These are phyloP conservation scores for Mariannaea elegans DNA, from an alignment of 2,329 filamentous ascomycete species.

Conservation along the genomic window DNA sequence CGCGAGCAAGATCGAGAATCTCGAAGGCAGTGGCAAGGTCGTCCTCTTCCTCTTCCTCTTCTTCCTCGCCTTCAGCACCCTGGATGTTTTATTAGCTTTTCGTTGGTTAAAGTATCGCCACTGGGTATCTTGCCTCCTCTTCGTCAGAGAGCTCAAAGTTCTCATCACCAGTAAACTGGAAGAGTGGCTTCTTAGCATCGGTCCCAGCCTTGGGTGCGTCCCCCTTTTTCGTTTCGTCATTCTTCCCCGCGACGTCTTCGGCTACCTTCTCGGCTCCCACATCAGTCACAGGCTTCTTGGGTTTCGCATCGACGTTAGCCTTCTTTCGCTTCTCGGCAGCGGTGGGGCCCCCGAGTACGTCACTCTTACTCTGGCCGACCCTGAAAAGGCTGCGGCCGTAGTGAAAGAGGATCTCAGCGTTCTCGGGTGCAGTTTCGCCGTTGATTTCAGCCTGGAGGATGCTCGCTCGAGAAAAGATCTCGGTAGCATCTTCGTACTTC, in stretches of 20 bases:
- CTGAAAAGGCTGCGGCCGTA: slow-evolving; percentile 96
- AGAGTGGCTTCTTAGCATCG: slow-evolving; percentile 75
- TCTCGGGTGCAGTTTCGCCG: slow-evolving; percentile 88
- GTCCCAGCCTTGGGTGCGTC: slow-evolving; percentile 48
- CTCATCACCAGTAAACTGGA: slow-evolving; percentile 94
- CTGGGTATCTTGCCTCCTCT: slow-evolving; percentile 58
- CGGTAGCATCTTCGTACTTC: slow-evolving; percentile 85
- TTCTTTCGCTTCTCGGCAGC: slow-evolving; percentile 59
- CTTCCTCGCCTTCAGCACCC: slow-evolving; percentile 50
- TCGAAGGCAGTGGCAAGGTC: slow-evolving; percentile 84
- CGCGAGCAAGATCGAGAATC: slow-evolving; percentile 81
- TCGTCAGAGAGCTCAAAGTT: slow-evolving; percentile 88
- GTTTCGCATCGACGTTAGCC: slow-evolving; percentile 44
- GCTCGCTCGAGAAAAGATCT: slow-evolving; percentile 87
- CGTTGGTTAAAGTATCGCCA: background rate
- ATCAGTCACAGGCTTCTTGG: slow-evolving; percentile 51
- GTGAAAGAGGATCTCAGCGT: slow-evolving; percentile 92
- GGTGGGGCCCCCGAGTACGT: slow-evolving; percentile 88
- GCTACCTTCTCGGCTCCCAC: slow-evolving; percentile 53
- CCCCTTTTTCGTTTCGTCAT: slow-evolving; percentile 51
- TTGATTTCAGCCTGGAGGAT: slow-evolving; percentile 91
- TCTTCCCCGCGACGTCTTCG: slow-evolving; percentile 56
- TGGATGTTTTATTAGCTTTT: slow-evolving; percentile 23
- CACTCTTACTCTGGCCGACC: slow-evolving; percentile 91
- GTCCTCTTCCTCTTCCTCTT: slow-evolving; percentile 70